Base-by-base conservation (phyloP, 495 filamentous ascomycete species). In the Saxophila tyrrhenica region DNA sequence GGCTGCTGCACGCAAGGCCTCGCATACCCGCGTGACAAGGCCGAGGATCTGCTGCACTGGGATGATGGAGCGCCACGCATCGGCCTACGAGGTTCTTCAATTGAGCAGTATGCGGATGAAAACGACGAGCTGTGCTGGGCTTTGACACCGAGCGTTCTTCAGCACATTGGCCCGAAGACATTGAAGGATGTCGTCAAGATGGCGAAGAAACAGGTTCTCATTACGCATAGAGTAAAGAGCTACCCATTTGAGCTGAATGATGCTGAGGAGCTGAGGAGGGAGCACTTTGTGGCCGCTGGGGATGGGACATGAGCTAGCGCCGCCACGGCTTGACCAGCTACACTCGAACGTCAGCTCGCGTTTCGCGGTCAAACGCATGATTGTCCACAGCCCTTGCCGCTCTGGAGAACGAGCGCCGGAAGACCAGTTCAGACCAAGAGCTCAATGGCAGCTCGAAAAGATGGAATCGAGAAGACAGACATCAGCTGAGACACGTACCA, bases 1-100 rank as follows among this genome's bases (percentile, higher is more conserved):
- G 76, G 76, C 16, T 82, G 79, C 53, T 76, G 74, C 48, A 58
- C 69, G 3, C 70, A 78, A 44, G 71, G 51, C 17, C 70, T 72
- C 47, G 70, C 65, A 62, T 75, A 63, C 51, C 73, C 67, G 43
- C 70, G 63, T 25, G 57, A 53, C 15, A 65, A 61, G 50, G 67
- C 64, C 51, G 63, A 48, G 52, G 64, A 51, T 59, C 72, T 56
- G 56, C 67, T 59, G 0, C 25, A 38, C 7, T 60, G 47, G 21
- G 25, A 57, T 39, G 50, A 59, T 15, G 57, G 56, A 2, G 55
- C 58, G 20, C 41, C n/a, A 7, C 11, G 54, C 9, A 13, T 56
- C 51, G 65, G 65, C 5, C 66, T 25, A n/a, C 20, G 47, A 13
- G 73, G 78, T 50, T 67, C 67, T 43, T 62, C 78, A 13, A 70